These are phyloP conservation scores for Escovopsis weberi DNA, from an alignment of 2,329 filamentous ascomycete genomes.

Conservation along the genomic window DNA sequence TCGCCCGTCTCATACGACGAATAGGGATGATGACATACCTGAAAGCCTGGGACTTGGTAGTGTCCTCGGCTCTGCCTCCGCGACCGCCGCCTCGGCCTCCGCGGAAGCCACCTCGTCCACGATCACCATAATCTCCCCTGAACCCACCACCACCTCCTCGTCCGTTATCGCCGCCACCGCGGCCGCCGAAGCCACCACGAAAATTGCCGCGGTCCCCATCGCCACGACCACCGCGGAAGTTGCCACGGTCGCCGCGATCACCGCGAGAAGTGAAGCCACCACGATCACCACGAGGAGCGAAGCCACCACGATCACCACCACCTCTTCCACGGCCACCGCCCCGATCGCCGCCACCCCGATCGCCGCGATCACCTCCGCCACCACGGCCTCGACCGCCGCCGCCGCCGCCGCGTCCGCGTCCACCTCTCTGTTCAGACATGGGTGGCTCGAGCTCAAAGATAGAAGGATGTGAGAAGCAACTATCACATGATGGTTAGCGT, in stretches of 20 bases:
- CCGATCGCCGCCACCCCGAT: conserved; percentile 5
- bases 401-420: conserved; percentile 6
- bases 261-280: conserved; percentile 4
- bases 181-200: conserved; percentile 10
- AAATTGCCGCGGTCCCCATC: conserved; percentile 7
- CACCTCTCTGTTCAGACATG: neutral
- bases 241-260: conserved; percentile 5
- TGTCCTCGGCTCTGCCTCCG: conserved; percentile 11
- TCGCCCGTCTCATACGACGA: neutral
- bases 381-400: conserved; percentile 6
- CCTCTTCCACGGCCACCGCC: conserved; percentile 7
- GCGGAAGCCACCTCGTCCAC: conserved; percentile 8
- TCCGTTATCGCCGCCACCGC: conserved; percentile 1
- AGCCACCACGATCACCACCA: conserved; percentile 3
- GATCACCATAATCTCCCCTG: conserved; percentile 7
- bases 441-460: too few species aligned
- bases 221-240: conserved; percentile 6
- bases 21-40: conserved; percentile 5
- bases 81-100: conserved; percentile 9
- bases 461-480: too few species aligned
- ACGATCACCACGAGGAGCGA: conserved; percentile 5
- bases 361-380: conserved; percentile 1
- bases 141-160: conserved; percentile 9
- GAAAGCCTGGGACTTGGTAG: conserved; percentile 10
- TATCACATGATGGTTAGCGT: too few species aligned